Evolutionary conservation across 345 rosid genomes (phyloP), one percentile per base, ranked within the genome.

Genomic region (Euphorbia lathyris): DNA sequence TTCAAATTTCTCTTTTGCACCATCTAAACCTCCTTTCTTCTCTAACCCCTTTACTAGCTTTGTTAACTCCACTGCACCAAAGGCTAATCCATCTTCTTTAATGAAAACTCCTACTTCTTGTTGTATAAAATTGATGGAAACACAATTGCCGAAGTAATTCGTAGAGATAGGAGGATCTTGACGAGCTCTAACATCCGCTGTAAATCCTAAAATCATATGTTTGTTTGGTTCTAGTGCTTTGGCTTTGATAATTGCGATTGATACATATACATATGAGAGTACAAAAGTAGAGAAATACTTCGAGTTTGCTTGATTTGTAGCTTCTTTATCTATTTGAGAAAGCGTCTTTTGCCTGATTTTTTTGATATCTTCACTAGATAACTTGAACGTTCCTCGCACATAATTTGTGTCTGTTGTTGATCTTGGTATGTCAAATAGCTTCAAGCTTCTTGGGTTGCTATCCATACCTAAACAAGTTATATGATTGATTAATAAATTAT

Each of bases 311-410:
- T 65, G 12, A 55, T 22, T 20, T 58, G 51, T 9, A 25, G 22
- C 30, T 22, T 9, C 20, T 27, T 58, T 8, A 58, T 30, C 1
- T 11, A 13, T 9, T 17, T 27, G 9, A 32, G 22, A 45, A 0
- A 66, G 14, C 16, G 67, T 57, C 34, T 42, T 66, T 6, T 66
- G 55, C 10, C 55, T 76, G 11, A 78, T 62, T 64, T 58, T 76
- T 63, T 69, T 71, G 1, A 83, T 16, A 10, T 83, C 72, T 17
- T 65, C 76, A 14, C 19, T 64, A 7, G 58, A 71, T 32, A 83
- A 36, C 65, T 34, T 59, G 17, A 73, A 64, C 1, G 79, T 78
- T 52, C 67, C 72, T 51, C 78, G 76, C 5, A 74, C 79, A 8
- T 56, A 9, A 19, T 11, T 16, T 8, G 26, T 51, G 57, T 51